These are phyloP conservation scores for Pharus latifolius DNA, from an alignment of 176 grass and related monocot genomes.

Conservation along the genomic window DNA sequence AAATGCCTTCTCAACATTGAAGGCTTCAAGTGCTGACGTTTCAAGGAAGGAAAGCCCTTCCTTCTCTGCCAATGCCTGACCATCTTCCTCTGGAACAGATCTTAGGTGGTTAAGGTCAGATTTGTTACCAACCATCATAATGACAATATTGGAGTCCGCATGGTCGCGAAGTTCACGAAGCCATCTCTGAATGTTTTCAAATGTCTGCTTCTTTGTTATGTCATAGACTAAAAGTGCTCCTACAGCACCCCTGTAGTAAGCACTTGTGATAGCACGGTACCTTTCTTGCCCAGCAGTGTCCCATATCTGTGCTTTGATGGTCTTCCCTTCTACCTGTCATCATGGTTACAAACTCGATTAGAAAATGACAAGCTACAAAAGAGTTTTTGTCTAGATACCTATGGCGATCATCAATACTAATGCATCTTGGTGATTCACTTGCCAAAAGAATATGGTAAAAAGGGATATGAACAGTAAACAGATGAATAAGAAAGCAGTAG, in stretches of 20 bases:
- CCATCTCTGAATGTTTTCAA: conserved; percentile 66
- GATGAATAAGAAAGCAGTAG: neutral
- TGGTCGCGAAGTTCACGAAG: conserved; percentile 59
- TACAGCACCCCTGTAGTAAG: conserved; percentile 74
- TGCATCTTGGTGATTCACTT: neutral
- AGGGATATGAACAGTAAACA: neutral
- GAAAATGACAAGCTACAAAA: too few species aligned
- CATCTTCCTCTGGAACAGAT: conserved; percentile 53
- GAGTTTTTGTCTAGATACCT: too few species aligned
- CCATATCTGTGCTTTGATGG: conserved; percentile 68
- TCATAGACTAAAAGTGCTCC: conserved; percentile 65
- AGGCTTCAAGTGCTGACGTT: conserved; percentile 56
- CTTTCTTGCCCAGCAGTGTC: conserved; percentile 67
- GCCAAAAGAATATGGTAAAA: neutral
- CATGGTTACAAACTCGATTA: conserved; percentile 1
- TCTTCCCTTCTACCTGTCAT: conserved; percentile 52
- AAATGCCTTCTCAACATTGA: conserved; percentile 64
- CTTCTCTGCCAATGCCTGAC: conserved; percentile 51
- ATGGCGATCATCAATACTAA: too few species aligned
- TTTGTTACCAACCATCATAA: conserved; percentile 77
- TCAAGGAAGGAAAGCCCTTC: conserved; percentile 59
- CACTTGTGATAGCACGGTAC: conserved; percentile 68
- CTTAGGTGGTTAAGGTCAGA: conserved; percentile 58
- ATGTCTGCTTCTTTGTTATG: conserved; percentile 63
- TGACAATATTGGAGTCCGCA: conserved; percentile 67